Conservation (phyloP, 306 rosid species). For the Morella rubra region DNA sequence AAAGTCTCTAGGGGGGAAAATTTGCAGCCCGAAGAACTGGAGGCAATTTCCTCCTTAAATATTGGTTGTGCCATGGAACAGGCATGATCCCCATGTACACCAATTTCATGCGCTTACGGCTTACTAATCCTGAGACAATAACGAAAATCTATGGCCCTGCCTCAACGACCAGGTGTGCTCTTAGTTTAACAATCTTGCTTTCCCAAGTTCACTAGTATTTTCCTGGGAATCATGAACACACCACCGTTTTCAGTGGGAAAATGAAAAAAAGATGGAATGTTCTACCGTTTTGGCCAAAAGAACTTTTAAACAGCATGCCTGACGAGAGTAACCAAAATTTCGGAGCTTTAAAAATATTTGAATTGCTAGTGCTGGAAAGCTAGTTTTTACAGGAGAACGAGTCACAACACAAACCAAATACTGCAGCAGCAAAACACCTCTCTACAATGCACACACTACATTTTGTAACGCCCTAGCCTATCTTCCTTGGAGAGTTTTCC, state of each 20-base stretch:
- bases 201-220: neutral
- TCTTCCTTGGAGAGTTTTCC: neutral
- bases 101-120: too few relatives aligned
- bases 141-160: too few relatives aligned
- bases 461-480: slow-evolving; percentile 15
- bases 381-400: slow-evolving; percentile 19
- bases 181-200: neutral
- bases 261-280: neutral
- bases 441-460: slow-evolving; percentile 11
- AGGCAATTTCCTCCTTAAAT: too few relatives aligned
- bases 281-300: neutral
- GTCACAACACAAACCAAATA: slow-evolving; percentile 17
- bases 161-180: neutral
- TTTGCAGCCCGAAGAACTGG: too few relatives aligned
- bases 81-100: too few relatives aligned
- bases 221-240: too few relatives aligned
- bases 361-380: slow-evolving; percentile 8
- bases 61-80: too few relatives aligned
- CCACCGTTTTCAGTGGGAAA: too few relatives aligned
- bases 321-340: neutral
- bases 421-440: neutral
- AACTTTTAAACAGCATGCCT: neutral
- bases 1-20: too few relatives aligned
- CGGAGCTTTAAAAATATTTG: neutral
- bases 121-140: too few relatives aligned